Conservation (phyloP, 306 rosid genomes). For the Pterocarpus santalinus region DNA sequence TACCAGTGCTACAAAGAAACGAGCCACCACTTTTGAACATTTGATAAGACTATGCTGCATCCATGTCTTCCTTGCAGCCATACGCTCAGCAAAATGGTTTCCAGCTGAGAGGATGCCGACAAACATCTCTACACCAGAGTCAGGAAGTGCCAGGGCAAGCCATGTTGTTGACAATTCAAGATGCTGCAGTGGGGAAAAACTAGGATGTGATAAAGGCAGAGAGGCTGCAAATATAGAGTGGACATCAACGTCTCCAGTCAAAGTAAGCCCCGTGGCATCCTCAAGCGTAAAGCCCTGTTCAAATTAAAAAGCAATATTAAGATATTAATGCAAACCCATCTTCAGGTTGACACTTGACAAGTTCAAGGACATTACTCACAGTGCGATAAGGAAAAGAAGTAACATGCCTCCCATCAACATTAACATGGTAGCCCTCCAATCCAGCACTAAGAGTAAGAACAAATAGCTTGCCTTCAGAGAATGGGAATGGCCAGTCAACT, state of each 20-base stretch:
- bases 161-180: conserved; percentile 83
- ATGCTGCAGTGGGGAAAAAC: conserved; percentile 74
- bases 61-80: conserved; percentile 98
- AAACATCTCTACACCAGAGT: conserved; percentile 68
- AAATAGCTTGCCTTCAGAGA: conserved; percentile 79
- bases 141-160: conserved; percentile 73
- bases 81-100: conserved; percentile 94
- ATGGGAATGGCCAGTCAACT: conserved; percentile 93
- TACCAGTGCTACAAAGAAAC: conserved; percentile 98
- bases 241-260: conserved; percentile 77
- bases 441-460: conserved; percentile 95
- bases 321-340: conserved; percentile 32
- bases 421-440: conserved; percentile 92
- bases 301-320: conserved; percentile 34
- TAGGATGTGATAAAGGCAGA: conserved; percentile 89
- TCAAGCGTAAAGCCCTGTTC: conserved; percentile 92
- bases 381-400: conserved; percentile 92
- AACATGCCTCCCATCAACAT: conserved; percentile 92
- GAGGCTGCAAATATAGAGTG: conserved; percentile 86
- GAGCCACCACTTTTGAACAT: conserved; percentile 84
- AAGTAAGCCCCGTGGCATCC: conserved; percentile 89
- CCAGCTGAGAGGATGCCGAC: conserved; percentile 97
- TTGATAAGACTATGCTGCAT: conserved; percentile 80
- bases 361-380: conserved; percentile 66
- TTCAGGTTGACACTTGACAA: conserved; percentile 28